Evolutionary conservation across 352 stramenopile genomes (phyloP), one percentile per base, ranked within the genome.

Genomic region (Peronospora belbahrii): DNA sequence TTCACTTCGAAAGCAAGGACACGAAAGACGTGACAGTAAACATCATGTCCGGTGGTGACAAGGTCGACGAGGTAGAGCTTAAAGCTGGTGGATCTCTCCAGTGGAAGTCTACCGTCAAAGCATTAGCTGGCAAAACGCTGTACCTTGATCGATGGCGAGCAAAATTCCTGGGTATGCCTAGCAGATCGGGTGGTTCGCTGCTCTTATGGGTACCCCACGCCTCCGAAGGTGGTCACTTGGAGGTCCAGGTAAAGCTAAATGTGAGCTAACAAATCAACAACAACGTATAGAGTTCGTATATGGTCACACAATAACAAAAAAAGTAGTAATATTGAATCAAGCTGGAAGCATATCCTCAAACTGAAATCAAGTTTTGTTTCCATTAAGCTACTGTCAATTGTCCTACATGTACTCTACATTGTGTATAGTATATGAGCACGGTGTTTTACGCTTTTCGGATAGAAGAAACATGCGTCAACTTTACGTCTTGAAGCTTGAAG

Each of bases 61-160:
- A 68, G 25, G 58, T 76, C 19, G 54, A 59, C 18, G 46, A 80
- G 7, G 62, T 83, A 0, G 32, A 57, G 0, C 41, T 83, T 11
- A 41, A 62, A 18, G 59, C 55, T 10, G 70, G 70, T 1, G 18
- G 23, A 6, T 65, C 8, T 1, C 62, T 50, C 11, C 34, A 41
- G 9, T 83, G 70, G 70, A 64, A 24, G 6, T 68, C 64, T 13
- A 67, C 41, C 3, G 50, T 77, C 11, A 41, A 48, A 4, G 35
- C 31, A 0, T 56, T 79, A 20, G 52, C 67, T 4, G 67, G 74
- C 35, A 86, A 82, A 54, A 87, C 77, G 11, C 18, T 87, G 33
- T 89, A 85, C 56, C 22, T 86, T 49, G 72, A 84, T 38, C 77
- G 74, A 7, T 86, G 72, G 70, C 74, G 77, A 8, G 54, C 70